These are phyloP conservation scores for Babesia ovis DNA, from an alignment of 169 alveolate genomes.

Conservation along the genomic window DNA sequence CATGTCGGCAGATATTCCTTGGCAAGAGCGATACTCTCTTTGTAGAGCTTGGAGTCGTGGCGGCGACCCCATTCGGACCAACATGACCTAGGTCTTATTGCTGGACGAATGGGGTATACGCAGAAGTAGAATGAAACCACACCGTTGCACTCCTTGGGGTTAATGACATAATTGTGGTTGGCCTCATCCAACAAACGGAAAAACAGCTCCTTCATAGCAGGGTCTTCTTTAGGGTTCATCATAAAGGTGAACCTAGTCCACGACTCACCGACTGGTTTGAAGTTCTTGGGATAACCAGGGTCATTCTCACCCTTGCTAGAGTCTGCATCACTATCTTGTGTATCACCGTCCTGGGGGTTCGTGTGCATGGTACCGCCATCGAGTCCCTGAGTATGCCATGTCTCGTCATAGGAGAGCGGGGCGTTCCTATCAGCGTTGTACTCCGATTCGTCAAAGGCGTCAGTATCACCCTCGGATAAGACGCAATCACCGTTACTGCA, in stretches of 20 bases:
- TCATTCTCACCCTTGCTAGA: background rate
- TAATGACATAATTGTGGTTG: conserved; percentile 53
- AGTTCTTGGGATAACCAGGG: background rate
- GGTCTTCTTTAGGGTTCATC: conserved; percentile 21
- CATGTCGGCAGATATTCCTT: conserved; percentile 53
- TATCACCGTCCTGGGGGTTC: background rate
- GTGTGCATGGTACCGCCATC: background rate
- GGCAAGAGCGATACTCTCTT: conserved; percentile 18
- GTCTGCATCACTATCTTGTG: background rate
- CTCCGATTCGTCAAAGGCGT: conserved; percentile 8
- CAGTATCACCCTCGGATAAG: conserved; percentile 9
- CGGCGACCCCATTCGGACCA: conserved; percentile 65
- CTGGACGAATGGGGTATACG: conserved; percentile 56
- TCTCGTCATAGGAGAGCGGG: conserved; percentile 43
- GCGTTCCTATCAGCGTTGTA: conserved; percentile 6
- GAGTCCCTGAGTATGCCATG: conserved; percentile 18
- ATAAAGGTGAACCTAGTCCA: conserved; percentile 64
- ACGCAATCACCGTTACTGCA: conserved; percentile 4
- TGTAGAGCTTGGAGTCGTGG: conserved; percentile 34
- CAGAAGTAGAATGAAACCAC: conserved; percentile 57
- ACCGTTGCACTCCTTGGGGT: conserved; percentile 63
- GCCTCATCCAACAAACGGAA: conserved; percentile 37
- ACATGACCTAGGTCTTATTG: conserved; percentile 29
- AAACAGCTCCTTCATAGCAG: conserved; percentile 29
- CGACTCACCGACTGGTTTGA: conserved; percentile 7